A percentile compares a stretch with the other conserved stretches of the same genome.
Conservation (phyloP, 176 grass and related monocot species). For the Musa itinerans region DNA sequence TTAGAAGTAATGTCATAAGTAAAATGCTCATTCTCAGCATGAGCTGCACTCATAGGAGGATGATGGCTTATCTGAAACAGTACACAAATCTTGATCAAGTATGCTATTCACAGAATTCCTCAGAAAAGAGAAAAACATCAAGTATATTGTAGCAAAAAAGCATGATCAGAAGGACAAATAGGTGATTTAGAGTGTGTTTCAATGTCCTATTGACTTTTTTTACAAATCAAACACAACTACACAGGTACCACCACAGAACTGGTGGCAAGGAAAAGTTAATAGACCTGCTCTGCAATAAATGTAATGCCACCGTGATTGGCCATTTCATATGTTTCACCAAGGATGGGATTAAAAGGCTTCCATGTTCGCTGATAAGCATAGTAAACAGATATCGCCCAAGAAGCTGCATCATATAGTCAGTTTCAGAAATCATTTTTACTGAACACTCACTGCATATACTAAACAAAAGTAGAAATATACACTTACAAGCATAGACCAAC, state of each 20-base stretch:
- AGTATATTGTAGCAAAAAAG: neutral
- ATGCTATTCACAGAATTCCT: neutral
- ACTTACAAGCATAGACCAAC: slow-evolving; percentile 85
- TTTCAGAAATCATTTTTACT: slow-evolving; percentile 20
- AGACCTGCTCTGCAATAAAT: slow-evolving; percentile 90
- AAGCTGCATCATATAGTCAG: slow-evolving; percentile 49
- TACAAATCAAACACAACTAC: neutral
- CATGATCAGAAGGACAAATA: neutral
- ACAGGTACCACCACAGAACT: neutral
- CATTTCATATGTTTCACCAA: slow-evolving; percentile 98
- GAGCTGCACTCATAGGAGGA: slow-evolving; percentile 91
- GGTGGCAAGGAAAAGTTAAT: neutral
- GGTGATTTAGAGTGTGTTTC: too few relatives aligned
- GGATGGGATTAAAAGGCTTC: slow-evolving; percentile 98
- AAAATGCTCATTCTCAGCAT: slow-evolving; percentile 93
- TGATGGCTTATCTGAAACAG: slow-evolving; percentile 75
- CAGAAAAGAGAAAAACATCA: neutral
- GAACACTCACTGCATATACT: neutral
- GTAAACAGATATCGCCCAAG: slow-evolving; percentile 89
- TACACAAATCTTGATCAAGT: neutral
- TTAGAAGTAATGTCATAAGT: slow-evolving; percentile 95
- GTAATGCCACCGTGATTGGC: slow-evolving; percentile 69
- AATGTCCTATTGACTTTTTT: neutral
- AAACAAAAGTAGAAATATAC: neutral
- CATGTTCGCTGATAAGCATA: slow-evolving; percentile 68